These are phyloP conservation scores for Parascedosporium putredinis DNA, from an alignment of 2,329 filamentous ascomycete species.

Conservation along the genomic window DNA sequence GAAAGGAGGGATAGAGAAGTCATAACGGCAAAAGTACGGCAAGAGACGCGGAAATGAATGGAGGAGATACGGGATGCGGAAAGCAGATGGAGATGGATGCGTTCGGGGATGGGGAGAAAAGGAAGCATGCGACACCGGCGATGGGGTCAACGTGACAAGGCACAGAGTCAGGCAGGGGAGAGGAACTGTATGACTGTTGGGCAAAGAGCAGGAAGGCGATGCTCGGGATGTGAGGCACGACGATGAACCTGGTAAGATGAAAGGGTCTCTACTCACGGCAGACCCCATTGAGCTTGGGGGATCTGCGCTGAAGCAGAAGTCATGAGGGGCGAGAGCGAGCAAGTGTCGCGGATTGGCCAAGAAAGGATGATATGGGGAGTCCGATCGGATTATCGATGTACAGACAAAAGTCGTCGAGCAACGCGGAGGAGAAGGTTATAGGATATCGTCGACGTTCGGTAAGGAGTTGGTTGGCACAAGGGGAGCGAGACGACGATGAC, in stretches of 20 bases:
- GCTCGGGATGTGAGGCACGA: neutral
- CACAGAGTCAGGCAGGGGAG: neutral
- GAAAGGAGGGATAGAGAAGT: neutral
- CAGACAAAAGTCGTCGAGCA: too few species aligned
- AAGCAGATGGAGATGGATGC: neutral
- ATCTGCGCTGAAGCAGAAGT: constrained; percentile 1
- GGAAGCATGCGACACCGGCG: too few species aligned
- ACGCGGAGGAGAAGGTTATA: too few species aligned
- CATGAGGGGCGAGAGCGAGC: neutral
- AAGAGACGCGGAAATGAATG: neutral
- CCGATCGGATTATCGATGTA: too few species aligned
- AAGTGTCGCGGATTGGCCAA: neutral
- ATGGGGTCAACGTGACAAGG: neutral
- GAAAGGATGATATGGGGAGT: neutral
- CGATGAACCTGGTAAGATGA: neutral
- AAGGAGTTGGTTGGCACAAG: too few species aligned
- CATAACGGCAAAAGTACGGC: neutral
- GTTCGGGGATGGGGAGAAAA: too few species aligned
- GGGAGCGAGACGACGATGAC: too few species aligned
- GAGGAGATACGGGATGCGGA: neutral
- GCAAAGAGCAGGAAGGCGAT: neutral
- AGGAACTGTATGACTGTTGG: too few species aligned
- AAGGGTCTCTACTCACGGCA: neutral
- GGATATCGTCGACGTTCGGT: too few species aligned
- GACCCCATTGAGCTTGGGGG: neutral